Conservation (phyloP, 805 yeast species). For the Novakomyces olei region DNA sequence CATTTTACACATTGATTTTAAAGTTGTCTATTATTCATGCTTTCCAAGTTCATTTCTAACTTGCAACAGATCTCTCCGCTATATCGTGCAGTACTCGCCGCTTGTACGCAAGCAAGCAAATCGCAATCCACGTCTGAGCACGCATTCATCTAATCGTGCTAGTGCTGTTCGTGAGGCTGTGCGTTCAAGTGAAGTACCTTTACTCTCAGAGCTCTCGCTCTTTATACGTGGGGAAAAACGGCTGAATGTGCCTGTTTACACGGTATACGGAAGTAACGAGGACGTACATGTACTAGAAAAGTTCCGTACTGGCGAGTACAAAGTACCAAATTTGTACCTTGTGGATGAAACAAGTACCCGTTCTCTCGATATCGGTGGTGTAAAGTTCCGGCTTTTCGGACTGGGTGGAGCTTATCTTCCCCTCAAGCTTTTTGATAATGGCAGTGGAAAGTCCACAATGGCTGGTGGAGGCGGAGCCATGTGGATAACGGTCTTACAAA, state of each 20-base stretch:
- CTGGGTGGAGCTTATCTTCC: conserved; percentile 50
- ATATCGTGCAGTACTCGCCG: conserved; percentile 45
- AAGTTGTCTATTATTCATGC: too few relatives aligned
- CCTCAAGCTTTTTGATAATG: conserved; percentile 46
- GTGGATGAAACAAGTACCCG: conserved; percentile 36
- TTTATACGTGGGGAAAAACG: conserved; percentile 23
- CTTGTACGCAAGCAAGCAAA: too few relatives aligned
- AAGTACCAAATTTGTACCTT: conserved; percentile 34
- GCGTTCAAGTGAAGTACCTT: conserved; percentile 3
- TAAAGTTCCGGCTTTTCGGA: conserved; percentile 37
- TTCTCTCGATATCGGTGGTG: conserved; percentile 22
- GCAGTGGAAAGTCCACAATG: conserved; percentile 24
- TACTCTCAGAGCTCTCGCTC: conserved; percentile 29
- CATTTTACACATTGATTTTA: too few relatives aligned
- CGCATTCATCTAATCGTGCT: conserved; percentile 10
- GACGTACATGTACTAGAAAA: conserved; percentile 45
- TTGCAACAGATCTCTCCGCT: conserved; percentile 20
- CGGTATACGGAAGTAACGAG: conserved; percentile 57
- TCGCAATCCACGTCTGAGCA: too few relatives aligned
- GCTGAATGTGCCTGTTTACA: conserved; percentile 43
- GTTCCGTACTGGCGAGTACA: conserved; percentile 31
- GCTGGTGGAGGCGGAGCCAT: conserved; percentile 48
- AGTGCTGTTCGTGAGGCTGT: conserved; percentile 5
- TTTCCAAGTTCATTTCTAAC: too few relatives aligned
- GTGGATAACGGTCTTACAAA: conserved; percentile 51